phyloP scores from a whole-genome alignment of 2,329 filamentous ascomycete species.

The Cladosporium sphaerospermum region DNA sequence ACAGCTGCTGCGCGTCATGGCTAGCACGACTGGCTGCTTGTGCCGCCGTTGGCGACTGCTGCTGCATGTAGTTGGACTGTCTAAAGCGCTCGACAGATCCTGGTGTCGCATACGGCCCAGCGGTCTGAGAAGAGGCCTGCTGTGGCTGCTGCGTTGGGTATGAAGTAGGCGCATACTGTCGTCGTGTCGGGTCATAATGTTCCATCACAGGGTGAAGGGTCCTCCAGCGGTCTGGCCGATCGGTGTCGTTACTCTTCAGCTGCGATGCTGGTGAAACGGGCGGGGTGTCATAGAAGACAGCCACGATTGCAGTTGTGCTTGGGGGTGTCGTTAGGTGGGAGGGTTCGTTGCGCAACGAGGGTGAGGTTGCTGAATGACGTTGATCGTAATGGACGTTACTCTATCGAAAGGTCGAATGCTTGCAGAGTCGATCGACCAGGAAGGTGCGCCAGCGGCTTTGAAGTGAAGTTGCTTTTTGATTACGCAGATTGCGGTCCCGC shows the following conservation, averaged over 20 bases:
- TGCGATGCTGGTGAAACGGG: conserved; percentile 11
- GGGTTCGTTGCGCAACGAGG: neutral
- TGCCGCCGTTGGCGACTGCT: conserved; percentile 38
- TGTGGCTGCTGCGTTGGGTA: conserved; percentile 25
- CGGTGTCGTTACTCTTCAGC: conserved; percentile 12
- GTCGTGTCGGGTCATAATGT: conserved; percentile 30
- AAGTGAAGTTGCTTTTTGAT: conserved; percentile 10
- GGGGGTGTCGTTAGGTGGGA: neutral
- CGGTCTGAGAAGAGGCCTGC: conserved; percentile 28
- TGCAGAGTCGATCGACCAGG: conserved; percentile 2
- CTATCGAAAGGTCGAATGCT: conserved; percentile 1
- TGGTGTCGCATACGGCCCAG: conserved; percentile 38
- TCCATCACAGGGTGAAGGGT: conserved; percentile 26
- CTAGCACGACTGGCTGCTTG: conserved; percentile 33
- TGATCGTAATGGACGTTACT: conserved; percentile 6
- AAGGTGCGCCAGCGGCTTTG: conserved; percentile 1
- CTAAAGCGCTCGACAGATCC: conserved; percentile 44
- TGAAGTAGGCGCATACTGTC: conserved; percentile 28
- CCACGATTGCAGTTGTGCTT: conserved; percentile 11
- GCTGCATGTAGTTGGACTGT: conserved; percentile 39
- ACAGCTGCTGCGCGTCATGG: conserved; percentile 34
- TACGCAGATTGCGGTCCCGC: conserved; percentile 6
- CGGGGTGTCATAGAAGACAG: conserved; percentile 13
- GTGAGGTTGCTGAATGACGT: neutral
- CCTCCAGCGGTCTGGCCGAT: conserved; percentile 10